Evolutionary conservation across 2,329 filamentous ascomycete genomes (phyloP), one percentile per base, ranked within the genome.

Genomic region (Teratosphaeria nubilosa): DNA sequence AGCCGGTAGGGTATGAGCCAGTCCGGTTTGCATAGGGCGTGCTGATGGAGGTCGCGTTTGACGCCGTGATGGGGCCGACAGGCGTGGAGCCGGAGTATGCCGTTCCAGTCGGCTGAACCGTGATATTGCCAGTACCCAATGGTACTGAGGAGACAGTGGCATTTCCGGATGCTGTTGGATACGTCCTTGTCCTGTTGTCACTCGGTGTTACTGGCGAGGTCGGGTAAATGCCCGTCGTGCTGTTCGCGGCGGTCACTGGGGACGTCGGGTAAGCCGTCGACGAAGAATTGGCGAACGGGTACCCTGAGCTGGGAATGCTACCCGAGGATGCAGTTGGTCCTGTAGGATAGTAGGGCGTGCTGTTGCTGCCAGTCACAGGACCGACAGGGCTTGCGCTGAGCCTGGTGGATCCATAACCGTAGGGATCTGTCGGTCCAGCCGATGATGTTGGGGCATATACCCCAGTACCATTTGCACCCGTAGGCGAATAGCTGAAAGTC

Each of bases 201-300:
- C 30, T 48, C 13, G 51, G 14, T 14, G 51, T 53, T 13, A 51
- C 50, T 24, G 50, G 50, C 16, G 50, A 51, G 14, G 51, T 31
- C 30, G 30, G 31, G 50, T 9, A 41, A 11, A 37, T 30, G 16
- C 48, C 20, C 27, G 56, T 32, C 7, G 56, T 58, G 22, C 53
- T 52, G 30, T 59, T 61, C 31, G 55, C 62, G 16, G 61, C 48
- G 10, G 57, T 54, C 53, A 62, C 54, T 53, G 68, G 64, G 50
- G 54, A 55, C 1, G 57, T 53, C 25, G 53, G 32, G 51, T 50
- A 58, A 50, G 53, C 32, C 9, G 16, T 16, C 41, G 41, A 48
- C n/a, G 41, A 48, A 22, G 41, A 48, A 48, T 48, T 48, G 41
- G 1, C 20, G 41, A 48, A 48, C 16, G 41, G 41, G n/a, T 24